Percentiles rank a stretch among this genome's conserved stretches.
These are phyloP conservation scores for Salvia hispanica DNA, from an alignment of 257 asterid species.

Conservation along the genomic window DNA sequence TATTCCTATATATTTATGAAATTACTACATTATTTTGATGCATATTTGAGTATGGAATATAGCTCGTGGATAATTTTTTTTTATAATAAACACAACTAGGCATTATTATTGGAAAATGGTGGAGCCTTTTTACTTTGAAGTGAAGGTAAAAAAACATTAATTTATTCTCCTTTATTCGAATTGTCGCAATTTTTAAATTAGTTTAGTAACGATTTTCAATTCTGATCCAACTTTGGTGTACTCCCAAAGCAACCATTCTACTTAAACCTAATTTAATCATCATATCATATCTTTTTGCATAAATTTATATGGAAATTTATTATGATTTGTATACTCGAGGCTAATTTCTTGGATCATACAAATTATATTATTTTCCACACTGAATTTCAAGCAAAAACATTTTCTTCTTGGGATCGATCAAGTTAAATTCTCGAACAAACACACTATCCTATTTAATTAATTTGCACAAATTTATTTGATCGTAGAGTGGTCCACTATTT, in stretches of 20 bases:
- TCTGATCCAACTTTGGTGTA: conserved; percentile 16
- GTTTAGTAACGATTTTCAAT: neutral
- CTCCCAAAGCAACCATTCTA: conserved; percentile 22
- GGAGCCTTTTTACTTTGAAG: conserved; percentile 28
- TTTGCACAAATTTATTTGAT: no score
- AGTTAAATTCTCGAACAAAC: conserved; percentile 1
- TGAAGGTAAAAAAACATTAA: conserved; percentile 7
- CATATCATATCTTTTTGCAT: neutral
- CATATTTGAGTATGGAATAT: neutral
- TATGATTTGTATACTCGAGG: conserved; percentile 32
- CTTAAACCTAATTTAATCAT: neutral
- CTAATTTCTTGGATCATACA: conserved; percentile 47
- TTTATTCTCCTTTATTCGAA: neutral
- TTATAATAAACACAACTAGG: neutral
- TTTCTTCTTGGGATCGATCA: conserved; percentile 42
- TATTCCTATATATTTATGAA: no score
- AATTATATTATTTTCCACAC: conserved; percentile 26
- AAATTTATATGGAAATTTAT: neutral
- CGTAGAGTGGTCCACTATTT: neutral
- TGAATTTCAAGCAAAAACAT: conserved; percentile 29
- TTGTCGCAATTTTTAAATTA: neutral
- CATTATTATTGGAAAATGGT: conserved; percentile 5
- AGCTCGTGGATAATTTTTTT: neutral
- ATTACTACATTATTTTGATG: no score
- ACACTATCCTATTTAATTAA: no score